These are phyloP conservation scores for Aspergillus ochraceus DNA, from an alignment of 2,329 filamentous ascomycete species.

Conservation along the genomic window DNA sequence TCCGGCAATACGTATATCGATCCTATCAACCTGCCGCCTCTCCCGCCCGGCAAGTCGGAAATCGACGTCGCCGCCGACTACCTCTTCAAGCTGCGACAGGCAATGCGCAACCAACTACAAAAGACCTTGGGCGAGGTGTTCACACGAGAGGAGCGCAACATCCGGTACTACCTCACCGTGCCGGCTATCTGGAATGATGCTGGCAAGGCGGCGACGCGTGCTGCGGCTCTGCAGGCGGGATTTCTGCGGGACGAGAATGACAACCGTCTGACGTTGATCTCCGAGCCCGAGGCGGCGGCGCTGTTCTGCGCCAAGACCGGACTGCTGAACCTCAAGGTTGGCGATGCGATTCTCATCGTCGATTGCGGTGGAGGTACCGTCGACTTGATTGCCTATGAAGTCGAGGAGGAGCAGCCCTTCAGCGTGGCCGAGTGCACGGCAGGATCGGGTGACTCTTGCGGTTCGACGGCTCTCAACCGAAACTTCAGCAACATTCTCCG, in stretches of 20 bases:
- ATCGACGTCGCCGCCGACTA: constrained; percentile 99
- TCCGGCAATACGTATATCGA: constrained; percentile 99
- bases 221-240: constrained; percentile 93
- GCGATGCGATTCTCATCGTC: constrained; percentile 96
- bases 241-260: constrained; percentile 98
- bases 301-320: constrained; percentile 98
- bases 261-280: constrained; percentile 90
- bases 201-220: constrained; percentile 92
- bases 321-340: constrained; percentile 92
- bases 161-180: constrained; percentile 96
- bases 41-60: constrained; percentile 96
- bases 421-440: constrained; percentile 96
- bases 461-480: constrained; percentile 94
- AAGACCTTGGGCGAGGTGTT: constrained; percentile 98
- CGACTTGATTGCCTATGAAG: constrained; percentile 97
- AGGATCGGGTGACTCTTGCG: constrained; percentile 94
- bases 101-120: constrained; percentile 91
- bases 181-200: constrained; percentile 99
- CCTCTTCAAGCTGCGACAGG: constrained; percentile 95
- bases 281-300: constrained; percentile 93
- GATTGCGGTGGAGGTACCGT: constrained; percentile 98
- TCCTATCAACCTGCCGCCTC: constrained; percentile 95
- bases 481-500: constrained; percentile 98
- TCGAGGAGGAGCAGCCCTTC: constrained; percentile 96
- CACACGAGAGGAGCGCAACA: constrained; percentile 96